Percentiles rank a stretch among this genome's conserved stretches.
These are phyloP conservation scores for Bretziella fagacearum DNA, from an alignment of 2,329 filamentous ascomycete genomes.

Conservation along the genomic window DNA sequence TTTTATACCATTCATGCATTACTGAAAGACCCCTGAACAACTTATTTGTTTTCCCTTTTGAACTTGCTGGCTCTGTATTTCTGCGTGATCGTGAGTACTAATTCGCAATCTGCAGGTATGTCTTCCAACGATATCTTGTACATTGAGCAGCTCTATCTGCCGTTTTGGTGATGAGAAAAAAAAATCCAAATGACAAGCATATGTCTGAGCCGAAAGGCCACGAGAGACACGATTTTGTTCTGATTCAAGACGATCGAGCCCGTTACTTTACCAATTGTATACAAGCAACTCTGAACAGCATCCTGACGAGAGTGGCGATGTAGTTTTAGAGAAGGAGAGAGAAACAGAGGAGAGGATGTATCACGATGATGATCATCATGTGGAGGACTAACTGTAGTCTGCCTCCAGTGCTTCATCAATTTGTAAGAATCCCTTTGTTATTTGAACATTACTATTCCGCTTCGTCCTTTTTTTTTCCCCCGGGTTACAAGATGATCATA, in stretches of 20 bases:
- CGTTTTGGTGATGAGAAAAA: conserved; percentile 22
- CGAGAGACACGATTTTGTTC: conserved; percentile 15
- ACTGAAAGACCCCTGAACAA: conserved; percentile 24
- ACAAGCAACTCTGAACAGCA: background rate
- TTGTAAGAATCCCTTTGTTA: conserved; percentile 11
- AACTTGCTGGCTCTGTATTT: background rate
- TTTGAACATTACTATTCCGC: background rate
- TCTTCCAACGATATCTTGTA: background rate
- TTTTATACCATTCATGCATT: conserved; percentile 57
- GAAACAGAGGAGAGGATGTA: background rate
- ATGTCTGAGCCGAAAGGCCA: conserved; percentile 64
- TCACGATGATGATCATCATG: background rate
- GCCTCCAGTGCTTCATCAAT: conserved; percentile 3
- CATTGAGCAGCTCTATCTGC: background rate
- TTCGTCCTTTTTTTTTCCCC: background rate
- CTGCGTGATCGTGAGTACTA: conserved; percentile 10
- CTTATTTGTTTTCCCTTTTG: conserved; percentile 8
- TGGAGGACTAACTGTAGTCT: background rate
- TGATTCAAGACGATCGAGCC: conserved; percentile 7
- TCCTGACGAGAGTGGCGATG: background rate
- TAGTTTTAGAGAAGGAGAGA: background rate
- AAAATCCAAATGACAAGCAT: conserved; percentile 79
- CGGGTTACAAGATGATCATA: conserved; percentile 23
- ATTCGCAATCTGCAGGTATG: conserved; percentile 4
- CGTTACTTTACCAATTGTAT: background rate